These are phyloP conservation scores for Phytophthora meadii DNA, from an alignment of 352 stramenopile species.

Conservation along the genomic window DNA sequence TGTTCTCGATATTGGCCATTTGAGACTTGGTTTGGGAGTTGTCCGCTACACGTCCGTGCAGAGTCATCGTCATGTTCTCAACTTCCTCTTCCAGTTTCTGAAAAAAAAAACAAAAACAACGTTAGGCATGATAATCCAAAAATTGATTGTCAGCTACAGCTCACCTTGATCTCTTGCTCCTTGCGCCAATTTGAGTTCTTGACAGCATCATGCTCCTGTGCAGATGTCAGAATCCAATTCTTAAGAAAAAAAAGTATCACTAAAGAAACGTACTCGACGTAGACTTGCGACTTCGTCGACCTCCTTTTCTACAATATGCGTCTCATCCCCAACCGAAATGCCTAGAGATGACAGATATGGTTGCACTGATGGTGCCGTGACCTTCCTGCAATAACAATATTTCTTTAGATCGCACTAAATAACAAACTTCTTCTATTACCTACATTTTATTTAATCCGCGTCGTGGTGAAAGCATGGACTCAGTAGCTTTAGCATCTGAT, in stretches of 20 bases:
- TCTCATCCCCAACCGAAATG: constrained; percentile 75
- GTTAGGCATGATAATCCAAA: not conserved
- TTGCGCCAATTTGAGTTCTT: constrained; percentile 76
- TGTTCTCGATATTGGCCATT: constrained; percentile 79
- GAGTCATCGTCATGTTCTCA: constrained; percentile 73
- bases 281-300: constrained; percentile 76
- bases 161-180: constrained; percentile 74
- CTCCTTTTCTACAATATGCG: constrained; percentile 83
- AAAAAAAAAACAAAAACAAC: not conserved
- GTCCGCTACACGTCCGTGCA: constrained; percentile 70
- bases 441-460: constrained; percentile 57
- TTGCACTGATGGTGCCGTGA: constrained; percentile 71
- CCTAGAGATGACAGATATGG: constrained; percentile 79
- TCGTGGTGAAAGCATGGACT: constrained; percentile 55
- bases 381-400: constrained; percentile 42
- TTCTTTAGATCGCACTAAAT: not conserved
- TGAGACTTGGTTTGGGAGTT: constrained; percentile 64
- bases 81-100: constrained; percentile 81
- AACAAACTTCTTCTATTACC: not conserved
- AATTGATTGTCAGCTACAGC: not conserved
- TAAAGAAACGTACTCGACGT: constrained; percentile 47
- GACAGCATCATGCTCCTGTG: constrained; percentile 68
- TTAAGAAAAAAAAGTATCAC: too few relatives aligned
- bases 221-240: too few relatives aligned
- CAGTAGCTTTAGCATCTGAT: constrained; percentile 47